Evolutionary conservation across 2,329 filamentous ascomycete species (phyloP).

Genomic region (Cryphonectria japonica): DNA sequence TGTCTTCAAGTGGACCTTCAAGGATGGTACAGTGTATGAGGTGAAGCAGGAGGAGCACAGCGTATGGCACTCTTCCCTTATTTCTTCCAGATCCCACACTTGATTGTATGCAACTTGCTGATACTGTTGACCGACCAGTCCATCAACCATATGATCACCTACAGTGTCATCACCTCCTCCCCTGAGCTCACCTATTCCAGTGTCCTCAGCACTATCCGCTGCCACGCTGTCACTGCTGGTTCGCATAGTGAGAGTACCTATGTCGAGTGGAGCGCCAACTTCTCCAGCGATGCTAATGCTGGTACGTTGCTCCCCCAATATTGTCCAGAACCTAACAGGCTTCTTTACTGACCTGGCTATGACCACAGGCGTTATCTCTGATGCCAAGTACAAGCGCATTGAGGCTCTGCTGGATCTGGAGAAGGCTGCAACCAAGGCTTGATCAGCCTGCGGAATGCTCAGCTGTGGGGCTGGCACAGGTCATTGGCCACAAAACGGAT

Average conservation of each 20-base stretch:
- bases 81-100: not conserved
- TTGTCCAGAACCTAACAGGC: not conserved
- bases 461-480: not conserved
- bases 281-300: slow-evolving; percentile 71
- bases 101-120: not conserved
- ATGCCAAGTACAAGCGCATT: slow-evolving; percentile 76
- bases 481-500: not conserved
- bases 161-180: slow-evolving; percentile 69
- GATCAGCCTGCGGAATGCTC: not conserved
- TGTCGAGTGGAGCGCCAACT: slow-evolving; percentile 70
- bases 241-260: slow-evolving; percentile 67
- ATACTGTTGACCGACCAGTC: slow-evolving; percentile 44
- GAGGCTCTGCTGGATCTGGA: slow-evolving; percentile 71
- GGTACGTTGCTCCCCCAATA: slow-evolving; percentile 49
- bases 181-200: slow-evolving; percentile 68
- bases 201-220: slow-evolving; percentile 68
- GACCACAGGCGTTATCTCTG: slow-evolving; percentile 66
- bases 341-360: slow-evolving; percentile 27
- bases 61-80: slow-evolving; percentile 46
- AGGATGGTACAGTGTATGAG: slow-evolving; percentile 69
- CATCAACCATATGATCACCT: slow-evolving; percentile 77
- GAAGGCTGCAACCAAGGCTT: slow-evolving; percentile 48
- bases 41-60: slow-evolving; percentile 79
- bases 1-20: slow-evolving; percentile 71
- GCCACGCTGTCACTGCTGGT: slow-evolving; percentile 68